Evolutionary conservation across 352 stramenopile genomes (phyloP).

Genomic region (Pythium phragmitis): DNA sequence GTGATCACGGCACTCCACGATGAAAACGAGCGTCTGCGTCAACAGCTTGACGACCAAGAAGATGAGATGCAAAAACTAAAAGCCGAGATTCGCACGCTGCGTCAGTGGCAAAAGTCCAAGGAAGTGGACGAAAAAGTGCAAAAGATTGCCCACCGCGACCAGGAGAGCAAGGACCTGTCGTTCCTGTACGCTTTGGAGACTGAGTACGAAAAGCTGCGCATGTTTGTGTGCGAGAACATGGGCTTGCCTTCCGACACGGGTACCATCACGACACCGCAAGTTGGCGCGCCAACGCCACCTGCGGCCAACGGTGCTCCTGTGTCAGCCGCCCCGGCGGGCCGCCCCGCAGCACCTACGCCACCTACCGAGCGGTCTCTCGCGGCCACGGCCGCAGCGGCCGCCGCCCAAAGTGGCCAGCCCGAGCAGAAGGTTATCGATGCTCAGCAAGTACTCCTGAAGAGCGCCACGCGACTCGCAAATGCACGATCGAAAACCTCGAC

Average conservation of each 20-base stretch:
- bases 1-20: constrained; percentile 84
- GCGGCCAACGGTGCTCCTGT: constrained; percentile 17
- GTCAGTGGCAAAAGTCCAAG: constrained; percentile 86
- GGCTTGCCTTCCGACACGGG: constrained; percentile 71
- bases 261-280: constrained; percentile 29
- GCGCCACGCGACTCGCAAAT: constrained; percentile 55
- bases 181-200: constrained; percentile 77
- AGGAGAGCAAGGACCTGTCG: constrained; percentile 84
- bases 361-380: constrained; percentile 28
- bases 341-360: constrained; percentile 17
- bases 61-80: constrained; percentile 75
- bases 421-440: constrained; percentile 62
- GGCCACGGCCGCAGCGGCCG: not conserved
- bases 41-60: constrained; percentile 74
- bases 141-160: constrained; percentile 80
- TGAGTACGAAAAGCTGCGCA: constrained; percentile 82
- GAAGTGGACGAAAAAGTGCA: constrained; percentile 87
- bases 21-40: constrained; percentile 77
- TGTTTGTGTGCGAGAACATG: constrained; percentile 76
- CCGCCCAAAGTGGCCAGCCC: constrained; percentile 23
- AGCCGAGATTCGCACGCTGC: constrained; percentile 72
- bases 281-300: constrained; percentile 1
- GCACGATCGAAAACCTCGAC: constrained; percentile 69
- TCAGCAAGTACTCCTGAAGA: constrained; percentile 73
- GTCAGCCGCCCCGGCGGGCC: constrained; percentile 14